Base-by-base conservation (phyloP, 805 yeast species). In the Candida stauntonica region DNA sequence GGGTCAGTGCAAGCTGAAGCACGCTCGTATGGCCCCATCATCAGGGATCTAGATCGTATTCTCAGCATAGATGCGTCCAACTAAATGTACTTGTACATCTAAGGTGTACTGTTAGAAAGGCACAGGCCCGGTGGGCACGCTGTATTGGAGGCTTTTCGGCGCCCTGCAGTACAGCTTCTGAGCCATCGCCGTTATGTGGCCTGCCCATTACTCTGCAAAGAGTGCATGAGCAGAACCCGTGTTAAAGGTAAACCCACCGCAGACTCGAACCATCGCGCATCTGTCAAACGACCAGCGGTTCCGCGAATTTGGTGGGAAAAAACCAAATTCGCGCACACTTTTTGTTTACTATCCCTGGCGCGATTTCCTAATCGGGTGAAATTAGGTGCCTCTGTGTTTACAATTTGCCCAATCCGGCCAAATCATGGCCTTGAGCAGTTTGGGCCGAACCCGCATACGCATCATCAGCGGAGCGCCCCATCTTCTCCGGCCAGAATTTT, bases 321-420 rank as follows among this genome's bases (percentile, higher is more conserved):
- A 12, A n/a, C 8, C 7, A 5, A 5, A 17, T 35, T 33, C 19
- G 17, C 31, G 37, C 17, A 7, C 24, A 16, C 8, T 32, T 27
- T 35, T 35, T 35, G 41, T 38, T 38, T 38, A 38, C 36, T 18
- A 17, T n/a, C 3, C 24, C 21, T 18, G 24, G 23, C 32, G 24
- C 30, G 17, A 30, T 33, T 37, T 30, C 41, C 45, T 20, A 9
- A 30, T 36, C 21, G 11, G 41, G 45, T 17, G 8, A 24, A 23
- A 36, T 33, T 37, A 34, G 19, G 23, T 21, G 38, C 41, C 11
- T 28, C 36, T 30, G n/a, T 41, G 41, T 41, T 41, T 41, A 41
- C 45, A 17, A 36, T 41, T 41, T 28, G 29, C 41, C 45, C 14
- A 24, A 41, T 33, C 36, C 30, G 45, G 45, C 5, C 12, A 33